Evolutionary conservation across 2,329 filamentous ascomycete species (phyloP).

Genomic region (Davidsoniella eucalypti): DNA sequence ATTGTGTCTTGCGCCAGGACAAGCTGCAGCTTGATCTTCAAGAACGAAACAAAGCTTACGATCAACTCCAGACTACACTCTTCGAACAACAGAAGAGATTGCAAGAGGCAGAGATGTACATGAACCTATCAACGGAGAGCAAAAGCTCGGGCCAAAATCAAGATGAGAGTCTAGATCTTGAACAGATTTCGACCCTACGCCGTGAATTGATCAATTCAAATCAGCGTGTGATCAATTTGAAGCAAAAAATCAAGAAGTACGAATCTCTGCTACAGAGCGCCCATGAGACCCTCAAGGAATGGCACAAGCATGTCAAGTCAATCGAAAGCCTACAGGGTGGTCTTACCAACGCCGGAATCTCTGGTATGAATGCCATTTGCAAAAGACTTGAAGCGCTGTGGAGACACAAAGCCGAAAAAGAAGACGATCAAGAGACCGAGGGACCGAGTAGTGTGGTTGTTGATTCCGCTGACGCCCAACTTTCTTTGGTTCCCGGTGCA

Average conservation of each 20-base stretch:
- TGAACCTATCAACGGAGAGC: background rate
- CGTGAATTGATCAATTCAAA: slow-evolving; percentile 10
- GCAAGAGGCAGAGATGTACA: slow-evolving; percentile 3
- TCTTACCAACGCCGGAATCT: slow-evolving; percentile 3
- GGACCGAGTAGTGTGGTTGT: background rate
- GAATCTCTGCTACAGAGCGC: slow-evolving; percentile 8
- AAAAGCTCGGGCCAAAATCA: background rate
- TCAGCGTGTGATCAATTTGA: slow-evolving; percentile 13
- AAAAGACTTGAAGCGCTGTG: slow-evolving; percentile 5
- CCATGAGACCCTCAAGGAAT: slow-evolving; percentile 8
- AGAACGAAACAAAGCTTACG: slow-evolving; percentile 4
- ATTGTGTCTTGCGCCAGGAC: slow-evolving; percentile 1
- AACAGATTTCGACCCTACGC: background rate
- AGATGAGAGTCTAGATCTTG: background rate
- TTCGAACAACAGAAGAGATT: slow-evolving; percentile 3
- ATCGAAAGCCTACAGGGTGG: slow-evolving; percentile 5
- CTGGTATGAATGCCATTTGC: slow-evolving; percentile 4
- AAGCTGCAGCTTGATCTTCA: slow-evolving; percentile 3
- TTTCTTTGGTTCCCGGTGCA: background rate
- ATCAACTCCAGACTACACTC: slow-evolving; percentile 1
- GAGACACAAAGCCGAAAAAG: background rate
- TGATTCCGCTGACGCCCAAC: background rate
- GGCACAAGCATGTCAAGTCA: slow-evolving; percentile 8
- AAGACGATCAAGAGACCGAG: background rate
- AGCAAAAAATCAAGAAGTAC: slow-evolving; percentile 10